Conservation (phyloP, 2,329 filamentous ascomycete genomes). For the Aspergillus awamori region DNA sequence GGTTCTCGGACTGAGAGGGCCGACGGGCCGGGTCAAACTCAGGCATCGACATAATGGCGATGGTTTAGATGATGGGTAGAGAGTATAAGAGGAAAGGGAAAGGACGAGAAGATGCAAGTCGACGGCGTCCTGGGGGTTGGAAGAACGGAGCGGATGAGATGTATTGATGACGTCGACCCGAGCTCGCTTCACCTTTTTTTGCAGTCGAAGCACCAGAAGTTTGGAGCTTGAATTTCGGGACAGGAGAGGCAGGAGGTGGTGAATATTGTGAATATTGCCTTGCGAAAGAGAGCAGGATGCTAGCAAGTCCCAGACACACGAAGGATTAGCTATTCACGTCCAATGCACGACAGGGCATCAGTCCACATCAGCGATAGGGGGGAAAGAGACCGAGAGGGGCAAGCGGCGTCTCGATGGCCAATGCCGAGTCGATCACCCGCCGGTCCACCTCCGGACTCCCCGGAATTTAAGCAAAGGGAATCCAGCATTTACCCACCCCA, state of each 20-base stretch:
- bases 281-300: not conserved
- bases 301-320: not conserved
- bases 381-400: not conserved
- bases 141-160: conserved; percentile 14
- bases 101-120: not conserved
- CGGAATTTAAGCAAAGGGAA: not conserved
- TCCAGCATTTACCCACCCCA: not conserved
- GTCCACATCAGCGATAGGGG: conserved; percentile 1
- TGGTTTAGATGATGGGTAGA: not conserved
- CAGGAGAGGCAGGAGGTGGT: not conserved
- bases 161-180: conserved; percentile 40
- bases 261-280: not conserved
- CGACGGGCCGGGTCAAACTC: conserved; percentile 32
- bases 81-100: not conserved
- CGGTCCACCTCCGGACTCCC: conserved; percentile 6
- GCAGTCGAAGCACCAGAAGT: not conserved
- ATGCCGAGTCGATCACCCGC: conserved; percentile 14
- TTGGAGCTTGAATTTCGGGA: not conserved
- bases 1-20: conserved; percentile 37
- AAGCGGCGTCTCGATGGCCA: not conserved
- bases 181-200: conserved; percentile 1
- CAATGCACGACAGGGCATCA: not conserved
- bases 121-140: conserved; percentile 3
- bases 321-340: conserved; percentile 4
- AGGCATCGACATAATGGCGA: conserved; percentile 35